These are phyloP conservation scores for Zalerion maritima DNA, from an alignment of 495 filamentous ascomycete genomes.

Conservation along the genomic window DNA sequence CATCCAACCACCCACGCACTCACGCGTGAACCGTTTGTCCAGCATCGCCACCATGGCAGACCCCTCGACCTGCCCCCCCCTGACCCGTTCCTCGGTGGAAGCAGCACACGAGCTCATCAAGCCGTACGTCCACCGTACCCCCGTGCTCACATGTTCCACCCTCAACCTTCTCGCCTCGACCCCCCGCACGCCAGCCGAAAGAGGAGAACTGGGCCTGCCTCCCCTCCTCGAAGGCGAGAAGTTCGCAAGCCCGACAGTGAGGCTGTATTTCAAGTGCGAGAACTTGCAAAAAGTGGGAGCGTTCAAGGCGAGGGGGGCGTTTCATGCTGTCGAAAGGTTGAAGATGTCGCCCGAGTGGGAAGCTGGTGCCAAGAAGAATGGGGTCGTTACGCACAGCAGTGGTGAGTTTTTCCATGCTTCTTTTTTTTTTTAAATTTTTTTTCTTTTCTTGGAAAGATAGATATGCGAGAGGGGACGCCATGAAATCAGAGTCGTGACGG, in stretches of 20 bases:
- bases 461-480: too few species aligned
- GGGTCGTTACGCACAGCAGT: slow-evolving; percentile 84
- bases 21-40: too few species aligned
- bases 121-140: slow-evolving; percentile 66
- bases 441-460: too few species aligned
- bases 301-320: slow-evolving; percentile 85
- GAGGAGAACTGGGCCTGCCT: too few species aligned
- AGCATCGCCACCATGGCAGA: slow-evolving; percentile 28
- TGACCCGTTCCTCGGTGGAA: slow-evolving; percentile 54
- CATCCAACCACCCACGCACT: too few species aligned
- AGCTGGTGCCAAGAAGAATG: slow-evolving; percentile 35
- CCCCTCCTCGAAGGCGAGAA: slow-evolving; percentile 39
- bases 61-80: slow-evolving; percentile 34
- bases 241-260: slow-evolving; percentile 51
- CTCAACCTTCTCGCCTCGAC: slow-evolving; percentile 63
- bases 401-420: slow-evolving; percentile 34
- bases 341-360: slow-evolving; percentile 47
- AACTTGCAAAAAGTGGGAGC: slow-evolving; percentile 84
- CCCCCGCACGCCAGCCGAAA: slow-evolving; percentile 35
- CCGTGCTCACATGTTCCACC: slow-evolving; percentile 61
- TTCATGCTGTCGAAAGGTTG: slow-evolving; percentile 70
- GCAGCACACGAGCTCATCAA: slow-evolving; percentile 59
- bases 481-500: background rate
- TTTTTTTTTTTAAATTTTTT: slow-evolving; percentile 2
- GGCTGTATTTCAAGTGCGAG: slow-evolving; percentile 92